A percentile compares a stretch with the other conserved stretches of the same genome.
phyloP scores from a whole-genome alignment of 495 filamentous ascomycete genomes.

The Extremus antarcticus region DNA sequence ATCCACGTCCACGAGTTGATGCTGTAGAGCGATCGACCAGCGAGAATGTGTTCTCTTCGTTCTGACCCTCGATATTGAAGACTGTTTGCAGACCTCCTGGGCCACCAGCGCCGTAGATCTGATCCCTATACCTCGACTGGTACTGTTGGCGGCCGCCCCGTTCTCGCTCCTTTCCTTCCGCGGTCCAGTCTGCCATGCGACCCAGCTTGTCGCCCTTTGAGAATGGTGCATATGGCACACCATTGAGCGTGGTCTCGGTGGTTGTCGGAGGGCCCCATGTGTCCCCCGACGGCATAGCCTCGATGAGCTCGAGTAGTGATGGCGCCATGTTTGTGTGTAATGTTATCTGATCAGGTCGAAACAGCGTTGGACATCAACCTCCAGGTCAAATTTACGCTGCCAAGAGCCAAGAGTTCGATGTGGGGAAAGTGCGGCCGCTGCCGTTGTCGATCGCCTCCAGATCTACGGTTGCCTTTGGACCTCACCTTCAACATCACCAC shows the following conservation, averaged over 20 bases:
- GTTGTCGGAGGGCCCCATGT: slow-evolving; percentile 78
- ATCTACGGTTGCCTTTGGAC: too few relatives aligned
- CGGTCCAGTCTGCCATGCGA: slow-evolving; percentile 97
- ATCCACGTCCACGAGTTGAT: slow-evolving; percentile 40
- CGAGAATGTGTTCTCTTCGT: slow-evolving; percentile 95
- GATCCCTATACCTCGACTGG: slow-evolving; percentile 87
- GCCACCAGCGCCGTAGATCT: slow-evolving; percentile 61
- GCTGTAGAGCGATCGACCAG: slow-evolving; percentile 72
- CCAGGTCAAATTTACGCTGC: not conserved
- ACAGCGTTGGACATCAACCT: not conserved
- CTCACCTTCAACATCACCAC: not conserved
- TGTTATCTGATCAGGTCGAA: not conserved
- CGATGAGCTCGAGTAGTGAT: slow-evolving; percentile 35
- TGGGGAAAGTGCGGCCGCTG: not conserved
- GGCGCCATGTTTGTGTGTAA: slow-evolving; percentile 13
- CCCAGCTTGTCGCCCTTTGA: slow-evolving; percentile 98
- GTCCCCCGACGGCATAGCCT: slow-evolving; percentile 52
- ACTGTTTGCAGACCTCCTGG: slow-evolving; percentile 57
- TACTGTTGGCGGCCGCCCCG: slow-evolving; percentile 76
- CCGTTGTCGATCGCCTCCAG: not conserved
- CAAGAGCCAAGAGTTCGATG: not conserved
- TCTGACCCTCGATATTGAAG: slow-evolving; percentile 80
- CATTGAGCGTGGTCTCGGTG: slow-evolving; percentile 74
- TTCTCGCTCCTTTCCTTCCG: slow-evolving; percentile 71
- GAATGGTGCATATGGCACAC: slow-evolving; percentile 93